Percentiles rank a stretch among this genome's conserved stretches.
These are phyloP conservation scores for Magnusiomyces magnusii DNA, from an alignment of 1,139 yeast genomes.

Conservation along the genomic window DNA sequence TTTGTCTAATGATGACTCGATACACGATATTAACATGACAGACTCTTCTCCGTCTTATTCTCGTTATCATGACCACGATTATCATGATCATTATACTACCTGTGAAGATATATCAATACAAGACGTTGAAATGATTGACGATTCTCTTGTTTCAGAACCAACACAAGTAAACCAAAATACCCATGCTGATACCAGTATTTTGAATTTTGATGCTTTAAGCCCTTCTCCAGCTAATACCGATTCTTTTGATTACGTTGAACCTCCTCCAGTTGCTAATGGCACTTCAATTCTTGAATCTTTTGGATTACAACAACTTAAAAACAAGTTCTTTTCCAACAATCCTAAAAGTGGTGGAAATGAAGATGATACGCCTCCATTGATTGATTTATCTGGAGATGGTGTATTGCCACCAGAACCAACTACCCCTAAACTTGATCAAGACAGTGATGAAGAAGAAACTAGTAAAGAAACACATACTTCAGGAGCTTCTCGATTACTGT, in stretches of 20 bases:
- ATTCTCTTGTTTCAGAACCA: neutral
- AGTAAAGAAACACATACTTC: neutral
- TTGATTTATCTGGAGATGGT: neutral
- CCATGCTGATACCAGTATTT: neutral
- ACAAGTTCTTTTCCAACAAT: neutral
- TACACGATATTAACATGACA: neutral
- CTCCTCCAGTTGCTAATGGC: neutral
- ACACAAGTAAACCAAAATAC: too few species aligned
- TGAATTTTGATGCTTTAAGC: too few species aligned
- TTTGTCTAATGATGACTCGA: neutral
- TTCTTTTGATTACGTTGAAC: neutral
- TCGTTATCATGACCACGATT: neutral
- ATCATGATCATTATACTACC: neutral
- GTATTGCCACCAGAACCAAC: neutral
- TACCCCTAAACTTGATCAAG: neutral
- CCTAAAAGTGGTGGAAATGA: too few species aligned
- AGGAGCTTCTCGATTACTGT: neutral
- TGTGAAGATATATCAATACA: neutral
- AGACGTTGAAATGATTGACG: neutral
- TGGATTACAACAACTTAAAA: neutral
- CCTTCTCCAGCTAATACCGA: too few species aligned
- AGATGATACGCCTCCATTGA: neutral
- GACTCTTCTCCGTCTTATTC: neutral
- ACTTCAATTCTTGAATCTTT: neutral
- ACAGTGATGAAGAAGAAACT: neutral